Evolutionary conservation across 306 rosid species (phyloP).

Genomic region (Coriaria nepalensis): DNA sequence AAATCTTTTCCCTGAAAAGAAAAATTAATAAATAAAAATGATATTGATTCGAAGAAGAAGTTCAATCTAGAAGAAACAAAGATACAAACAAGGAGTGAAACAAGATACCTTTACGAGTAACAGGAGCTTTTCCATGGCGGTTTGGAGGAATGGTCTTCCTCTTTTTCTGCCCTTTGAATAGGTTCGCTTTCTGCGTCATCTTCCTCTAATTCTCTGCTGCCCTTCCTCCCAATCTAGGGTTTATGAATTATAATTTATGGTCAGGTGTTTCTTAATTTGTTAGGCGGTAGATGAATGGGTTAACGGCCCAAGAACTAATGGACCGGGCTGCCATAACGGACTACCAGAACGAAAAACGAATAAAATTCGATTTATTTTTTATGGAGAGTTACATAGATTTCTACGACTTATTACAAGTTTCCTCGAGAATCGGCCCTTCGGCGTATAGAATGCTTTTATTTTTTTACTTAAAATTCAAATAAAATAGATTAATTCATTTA

Average conservation of each 20-base stretch:
- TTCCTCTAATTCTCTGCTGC: neutral
- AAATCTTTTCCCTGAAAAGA: conserved; percentile 44
- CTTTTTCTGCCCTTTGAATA: conserved; percentile 70
- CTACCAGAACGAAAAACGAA: no score
- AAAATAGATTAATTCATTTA: no score
- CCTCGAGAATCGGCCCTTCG: no score
- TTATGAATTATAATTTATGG: neutral
- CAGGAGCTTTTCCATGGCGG: conserved; percentile 66
- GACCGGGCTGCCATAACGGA: no score
- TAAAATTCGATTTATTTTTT: no score
- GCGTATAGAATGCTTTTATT: no score
- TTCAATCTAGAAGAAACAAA: neutral
- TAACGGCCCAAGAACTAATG: no score
- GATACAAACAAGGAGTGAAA: neutral
- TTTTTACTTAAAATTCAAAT: no score
- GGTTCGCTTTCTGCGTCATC: conserved; percentile 65
- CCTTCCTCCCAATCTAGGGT: conserved; percentile 5
- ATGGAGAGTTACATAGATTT: no score
- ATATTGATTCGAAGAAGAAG: neutral
- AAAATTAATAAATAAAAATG: neutral
- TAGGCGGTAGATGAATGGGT: no score
- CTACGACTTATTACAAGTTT: no score
- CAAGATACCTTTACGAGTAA: conserved; percentile 45
- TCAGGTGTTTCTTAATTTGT: no score
- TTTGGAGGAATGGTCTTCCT: conserved; percentile 57